Evolutionary conservation across 495 filamentous ascomycete species (phyloP).

Genomic region (Penicillium maclennaniae): DNA sequence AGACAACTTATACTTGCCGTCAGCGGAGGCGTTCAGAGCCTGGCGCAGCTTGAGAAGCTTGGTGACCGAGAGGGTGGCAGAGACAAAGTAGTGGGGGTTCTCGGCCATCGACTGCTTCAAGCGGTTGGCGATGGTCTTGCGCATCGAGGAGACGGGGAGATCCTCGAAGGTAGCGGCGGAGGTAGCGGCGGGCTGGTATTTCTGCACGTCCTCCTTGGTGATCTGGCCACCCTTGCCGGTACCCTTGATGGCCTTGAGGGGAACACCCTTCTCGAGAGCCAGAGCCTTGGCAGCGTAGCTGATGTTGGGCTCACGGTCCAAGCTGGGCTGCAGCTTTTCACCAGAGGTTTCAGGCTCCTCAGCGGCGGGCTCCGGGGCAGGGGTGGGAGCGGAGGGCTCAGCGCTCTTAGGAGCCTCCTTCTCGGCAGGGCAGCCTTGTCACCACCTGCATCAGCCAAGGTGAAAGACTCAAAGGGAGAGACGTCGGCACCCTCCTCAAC

Average conservation of each 20-base stretch:
- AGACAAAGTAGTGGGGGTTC: conserved; percentile 98
- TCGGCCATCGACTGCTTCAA: conserved; percentile 83
- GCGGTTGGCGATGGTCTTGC: conserved; percentile 92
- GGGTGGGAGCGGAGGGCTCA: conserved; percentile 57
- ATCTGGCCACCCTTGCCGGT: conserved; percentile 82
- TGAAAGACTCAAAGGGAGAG: conserved; percentile 83
- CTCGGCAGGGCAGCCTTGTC: conserved; percentile 60
- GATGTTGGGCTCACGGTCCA: conserved; percentile 73
- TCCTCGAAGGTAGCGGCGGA: conserved; percentile 74
- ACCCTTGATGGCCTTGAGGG: conserved; percentile 77
- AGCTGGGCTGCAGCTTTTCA: conserved; percentile 74
- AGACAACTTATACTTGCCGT: conserved; percentile 96
- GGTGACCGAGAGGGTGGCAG: conserved; percentile 76
- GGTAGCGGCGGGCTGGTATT: conserved; percentile 59
- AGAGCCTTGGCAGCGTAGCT: conserved; percentile 73
- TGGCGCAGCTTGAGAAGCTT: conserved; percentile 95
- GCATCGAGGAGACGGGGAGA: conserved; percentile 83
- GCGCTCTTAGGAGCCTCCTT: conserved; percentile 60
- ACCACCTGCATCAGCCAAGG: conserved; percentile 84
- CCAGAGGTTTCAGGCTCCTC: conserved; percentile 70
- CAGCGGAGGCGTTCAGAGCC: conserved; percentile 81
- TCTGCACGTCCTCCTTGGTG: conserved; percentile 90
- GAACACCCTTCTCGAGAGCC: conserved; percentile 81
- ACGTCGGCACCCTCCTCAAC: conserved; percentile 88
- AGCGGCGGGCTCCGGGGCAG: conserved; percentile 53